Evolutionary conservation across 2,329 filamentous ascomycete genomes (phyloP).

Genomic region (Orbilia javanica): DNA sequence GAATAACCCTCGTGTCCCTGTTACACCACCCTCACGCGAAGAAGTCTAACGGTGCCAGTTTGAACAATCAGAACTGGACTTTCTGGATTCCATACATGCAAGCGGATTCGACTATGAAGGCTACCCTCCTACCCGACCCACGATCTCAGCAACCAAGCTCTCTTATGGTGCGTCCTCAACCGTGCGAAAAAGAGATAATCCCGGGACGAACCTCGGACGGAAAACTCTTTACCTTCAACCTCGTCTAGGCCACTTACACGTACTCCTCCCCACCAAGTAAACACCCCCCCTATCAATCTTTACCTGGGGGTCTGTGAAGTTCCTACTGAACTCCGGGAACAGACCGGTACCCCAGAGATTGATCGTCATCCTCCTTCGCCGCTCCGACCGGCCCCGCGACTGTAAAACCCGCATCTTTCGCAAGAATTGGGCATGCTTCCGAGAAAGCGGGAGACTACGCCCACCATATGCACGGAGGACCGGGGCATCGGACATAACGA

Average conservation of each 20-base stretch:
- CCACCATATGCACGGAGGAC: conserved; percentile 1
- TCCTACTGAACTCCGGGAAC: conserved; percentile 9
- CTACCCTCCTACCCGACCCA: conserved; percentile 48
- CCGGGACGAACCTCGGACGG: neutral
- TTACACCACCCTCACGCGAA: conserved; percentile 18
- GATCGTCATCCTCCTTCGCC: conserved; percentile 51
- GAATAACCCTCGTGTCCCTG: conserved; percentile 23
- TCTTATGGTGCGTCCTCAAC: conserved; percentile 39
- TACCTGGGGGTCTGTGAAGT: conserved; percentile 31
- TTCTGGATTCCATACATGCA: conserved; percentile 11
- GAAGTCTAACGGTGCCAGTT: conserved; percentile 21
- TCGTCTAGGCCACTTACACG: conserved; percentile 1
- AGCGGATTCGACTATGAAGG: conserved; percentile 28
- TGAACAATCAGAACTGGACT: neutral
- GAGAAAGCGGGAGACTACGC: conserved; percentile 21
- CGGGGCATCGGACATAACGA: conserved; percentile 39
- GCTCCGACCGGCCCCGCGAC: conserved; percentile 15
- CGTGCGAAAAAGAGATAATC: conserved; percentile 14
- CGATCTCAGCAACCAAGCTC: conserved; percentile 37
- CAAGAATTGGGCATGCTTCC: conserved; percentile 34
- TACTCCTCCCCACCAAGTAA: conserved; percentile 29
- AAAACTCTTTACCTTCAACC: conserved; percentile 27
- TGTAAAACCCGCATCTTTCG: conserved; percentile 16
- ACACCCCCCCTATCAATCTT: conserved; percentile 30
- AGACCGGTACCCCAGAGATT: conserved; percentile 11